phyloP scores from a whole-genome alignment of 2,329 filamentous ascomycete genomes.

The Aciculosporium take region DNA sequence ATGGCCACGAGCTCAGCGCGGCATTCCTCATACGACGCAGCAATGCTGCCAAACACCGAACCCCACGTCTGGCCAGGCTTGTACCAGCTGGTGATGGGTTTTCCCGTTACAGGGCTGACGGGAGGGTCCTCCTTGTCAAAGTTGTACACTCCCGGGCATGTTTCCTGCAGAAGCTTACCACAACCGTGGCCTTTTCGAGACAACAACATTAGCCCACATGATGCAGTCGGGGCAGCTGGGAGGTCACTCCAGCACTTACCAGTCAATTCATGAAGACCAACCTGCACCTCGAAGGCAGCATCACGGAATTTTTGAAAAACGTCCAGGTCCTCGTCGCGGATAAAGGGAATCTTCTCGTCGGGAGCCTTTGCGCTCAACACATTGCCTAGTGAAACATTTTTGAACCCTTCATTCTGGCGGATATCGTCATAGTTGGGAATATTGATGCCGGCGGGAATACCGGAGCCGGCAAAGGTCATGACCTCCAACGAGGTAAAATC shows the following conservation, averaged over 20 bases:
- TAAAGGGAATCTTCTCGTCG: constrained; percentile 85
- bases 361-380: constrained; percentile 83
- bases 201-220: constrained; percentile 7
- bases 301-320: constrained; percentile 76
- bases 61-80: constrained; percentile 93
- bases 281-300: constrained; percentile 83
- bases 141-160: constrained; percentile 66
- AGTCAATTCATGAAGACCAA: constrained; percentile 79
- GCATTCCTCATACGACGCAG: constrained; percentile 87
- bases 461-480: constrained; percentile 55
- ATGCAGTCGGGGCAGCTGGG: background rate
- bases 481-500: constrained; percentile 95
- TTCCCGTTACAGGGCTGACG: constrained; percentile 60
- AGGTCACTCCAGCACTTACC: constrained; percentile 17
- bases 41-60: constrained; percentile 76
- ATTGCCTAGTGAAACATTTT: constrained; percentile 88
- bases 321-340: constrained; percentile 61
- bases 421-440: constrained; percentile 64
- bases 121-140: constrained; percentile 76
- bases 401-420: constrained; percentile 73
- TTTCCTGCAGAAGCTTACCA: constrained; percentile 87
- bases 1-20: constrained; percentile 89
- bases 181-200: constrained; percentile 58
- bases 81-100: constrained; percentile 73
- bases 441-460: constrained; percentile 55